Evolutionary conservation across 192 early-diverging fungal genomes (phyloP), one percentile per base, ranked within the genome.

Genomic region (Linnemannia hyalina): DNA sequence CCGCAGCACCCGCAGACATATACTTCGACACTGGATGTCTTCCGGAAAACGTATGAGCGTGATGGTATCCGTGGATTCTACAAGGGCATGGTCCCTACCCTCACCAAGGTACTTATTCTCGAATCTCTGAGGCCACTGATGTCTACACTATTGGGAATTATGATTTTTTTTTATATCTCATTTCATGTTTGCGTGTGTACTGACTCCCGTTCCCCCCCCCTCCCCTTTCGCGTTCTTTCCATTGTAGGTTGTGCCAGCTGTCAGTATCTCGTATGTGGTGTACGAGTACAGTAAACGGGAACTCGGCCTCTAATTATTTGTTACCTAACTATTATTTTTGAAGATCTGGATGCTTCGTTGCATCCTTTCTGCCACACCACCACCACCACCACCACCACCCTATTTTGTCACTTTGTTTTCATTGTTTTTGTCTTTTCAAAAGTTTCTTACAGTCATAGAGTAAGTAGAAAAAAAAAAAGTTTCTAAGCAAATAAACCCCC

Each of bases 61-160:
- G 95, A 96, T 73, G 92, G 93, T 57, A 68, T 93, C 10, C 77
- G 82, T 23, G 95, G 95, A 11, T 96, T 96, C 88, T 96, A 96
- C 78, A 93, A 93, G 60, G 95, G 95, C 36, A 82, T 96, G 42
- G 92, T 90, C 6, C 95, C 95, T 22, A 94, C 95, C 32, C 81
- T 96, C 32, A 78, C 92, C 57, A 96, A 96, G 90, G 95, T 95
- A 82, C 16, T 35, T 16, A 55, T 40, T 82, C 46, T 60, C 26
- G 18, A 6, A 71, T 40, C 20, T 71, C 47, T 36, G 29, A 32
- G 23, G 11, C 7, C 10, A 73, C 40, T 72, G 26, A n/a, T n/a
- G 35, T 70, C 1, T 54, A 1, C 5, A 23, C 44, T 11, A 5
- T 46, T 13, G 11, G 7, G 6, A 8, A 13, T 57, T 0, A 8